Conservation (phyloP, 176 grass and related monocot species). For the Miscanthus lutarioriparius region DNA sequence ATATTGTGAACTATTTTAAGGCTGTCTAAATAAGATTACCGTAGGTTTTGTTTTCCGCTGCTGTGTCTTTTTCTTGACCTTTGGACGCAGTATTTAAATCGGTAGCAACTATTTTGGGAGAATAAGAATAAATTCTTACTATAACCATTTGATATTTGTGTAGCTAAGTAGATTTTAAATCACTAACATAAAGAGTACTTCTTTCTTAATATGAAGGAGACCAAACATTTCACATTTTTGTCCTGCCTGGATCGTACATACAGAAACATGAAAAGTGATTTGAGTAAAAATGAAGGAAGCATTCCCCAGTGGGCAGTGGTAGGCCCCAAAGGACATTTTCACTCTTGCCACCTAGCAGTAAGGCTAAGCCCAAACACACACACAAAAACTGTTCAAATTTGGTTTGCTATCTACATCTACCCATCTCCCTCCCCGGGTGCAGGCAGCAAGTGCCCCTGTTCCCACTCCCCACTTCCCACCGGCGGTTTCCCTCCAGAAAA, state of each 20-base stretch:
- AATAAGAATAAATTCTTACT: neutral
- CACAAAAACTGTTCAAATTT: constrained; percentile 22
- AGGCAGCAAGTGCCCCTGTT: constrained; percentile 26
- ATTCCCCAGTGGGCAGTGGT: constrained; percentile 5
- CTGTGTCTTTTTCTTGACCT: neutral
- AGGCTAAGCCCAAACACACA: neutral
- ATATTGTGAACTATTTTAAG: neutral
- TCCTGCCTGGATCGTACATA: neutral
- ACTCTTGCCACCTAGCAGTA: constrained; percentile 31
- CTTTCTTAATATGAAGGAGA: neutral
- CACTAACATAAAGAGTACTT: neutral
- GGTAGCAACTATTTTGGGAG: neutral
- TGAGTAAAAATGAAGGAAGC: constrained; percentile 15
- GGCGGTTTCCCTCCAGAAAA: constrained; percentile 27
- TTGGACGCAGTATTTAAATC: neutral
- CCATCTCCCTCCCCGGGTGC: neutral
- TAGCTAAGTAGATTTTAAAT: neutral
- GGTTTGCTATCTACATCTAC: constrained; percentile 17
- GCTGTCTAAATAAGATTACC: neutral
- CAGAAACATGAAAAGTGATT: constrained; percentile 9
- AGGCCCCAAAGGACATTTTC: constrained; percentile 47
- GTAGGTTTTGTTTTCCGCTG: neutral
- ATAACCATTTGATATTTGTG: neutral
- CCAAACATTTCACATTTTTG: neutral
- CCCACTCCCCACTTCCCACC: constrained; percentile 3